Conservation (phyloP, 108 stramenopile species). For the Aureococcus anophagefferens region DNA sequence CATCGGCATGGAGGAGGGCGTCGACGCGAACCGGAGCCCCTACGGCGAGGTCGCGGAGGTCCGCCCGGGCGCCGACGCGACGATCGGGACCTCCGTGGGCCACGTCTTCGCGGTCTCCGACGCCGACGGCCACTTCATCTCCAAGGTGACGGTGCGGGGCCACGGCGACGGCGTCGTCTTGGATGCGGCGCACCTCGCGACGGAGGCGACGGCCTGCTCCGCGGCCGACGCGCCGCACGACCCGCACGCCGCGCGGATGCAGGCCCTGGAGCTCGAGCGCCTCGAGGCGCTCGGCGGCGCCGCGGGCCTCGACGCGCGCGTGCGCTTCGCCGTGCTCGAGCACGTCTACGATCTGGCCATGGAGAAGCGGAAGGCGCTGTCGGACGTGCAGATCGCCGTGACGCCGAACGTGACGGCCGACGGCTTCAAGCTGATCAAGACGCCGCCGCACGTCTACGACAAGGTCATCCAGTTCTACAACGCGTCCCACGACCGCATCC, state of each 20-base stretch:
- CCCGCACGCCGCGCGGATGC: neutral
- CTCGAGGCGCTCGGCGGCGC: neutral
- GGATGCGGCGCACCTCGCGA: neutral
- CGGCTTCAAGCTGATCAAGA: neutral
- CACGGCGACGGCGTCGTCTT: neutral
- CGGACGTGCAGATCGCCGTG: neutral
- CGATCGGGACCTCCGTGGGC: neutral
- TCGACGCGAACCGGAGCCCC: neutral
- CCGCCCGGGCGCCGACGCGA: neutral
- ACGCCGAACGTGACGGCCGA: neutral
- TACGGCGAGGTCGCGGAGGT: neutral
- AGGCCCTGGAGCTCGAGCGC: neutral
- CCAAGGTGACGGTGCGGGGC: neutral
- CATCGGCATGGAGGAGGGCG: neutral
- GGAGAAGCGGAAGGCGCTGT: constrained; percentile 5
- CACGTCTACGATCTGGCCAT: neutral
- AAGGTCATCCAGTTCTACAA: neutral
- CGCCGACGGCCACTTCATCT: neutral
- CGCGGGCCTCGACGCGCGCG: neutral
- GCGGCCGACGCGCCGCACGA: neutral
- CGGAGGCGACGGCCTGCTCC: neutral
- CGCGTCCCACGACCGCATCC: neutral
- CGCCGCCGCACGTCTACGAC: neutral
- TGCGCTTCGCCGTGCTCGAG: neutral
- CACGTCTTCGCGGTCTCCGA: neutral